phyloP scores from a whole-genome alignment of 768 basidiomycete species.

The Brasilioporus rufonigricans region DNA sequence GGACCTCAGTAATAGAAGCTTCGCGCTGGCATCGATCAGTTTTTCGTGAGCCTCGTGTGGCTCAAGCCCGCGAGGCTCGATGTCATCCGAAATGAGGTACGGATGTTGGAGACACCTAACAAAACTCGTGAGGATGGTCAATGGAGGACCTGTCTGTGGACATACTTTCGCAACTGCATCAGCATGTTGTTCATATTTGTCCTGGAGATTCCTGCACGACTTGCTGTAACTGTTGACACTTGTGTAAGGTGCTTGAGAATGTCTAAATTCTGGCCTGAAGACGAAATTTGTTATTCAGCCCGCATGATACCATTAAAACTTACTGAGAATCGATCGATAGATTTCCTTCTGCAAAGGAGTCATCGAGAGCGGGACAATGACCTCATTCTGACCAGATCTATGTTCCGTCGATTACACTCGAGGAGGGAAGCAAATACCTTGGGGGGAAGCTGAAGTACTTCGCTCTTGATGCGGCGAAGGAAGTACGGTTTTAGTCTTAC shows the following conservation, averaged over 20 bases:
- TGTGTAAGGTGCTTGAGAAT: conserved; percentile 60
- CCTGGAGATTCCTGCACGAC: conserved; percentile 37
- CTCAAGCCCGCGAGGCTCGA: conserved; percentile 68
- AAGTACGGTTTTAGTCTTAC: conserved; percentile 83
- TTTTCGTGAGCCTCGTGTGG: conserved; percentile 67
- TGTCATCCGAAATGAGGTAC: conserved; percentile 75
- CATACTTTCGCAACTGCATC: conserved; percentile 87
- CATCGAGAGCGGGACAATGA: conserved; percentile 90
- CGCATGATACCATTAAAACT: conserved; percentile 10
- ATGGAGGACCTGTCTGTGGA: conserved; percentile 2
- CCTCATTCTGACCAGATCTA: conserved; percentile 62
- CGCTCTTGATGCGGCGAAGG: conserved; percentile 88
- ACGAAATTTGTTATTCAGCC: conserved; percentile 7
- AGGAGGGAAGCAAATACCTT: conserved; percentile 52
- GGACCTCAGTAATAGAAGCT: conserved; percentile 72
- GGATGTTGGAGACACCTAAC: conserved; percentile 87
- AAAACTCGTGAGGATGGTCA: not conserved
- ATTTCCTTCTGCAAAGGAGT: conserved; percentile 82
- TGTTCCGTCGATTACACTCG: conserved; percentile 1
- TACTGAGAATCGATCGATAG: conserved; percentile 83
- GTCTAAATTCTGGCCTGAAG: conserved; percentile 66
- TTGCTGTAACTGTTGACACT: conserved; percentile 35
- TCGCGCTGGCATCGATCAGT: conserved; percentile 81
- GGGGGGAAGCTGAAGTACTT: conserved; percentile 87
- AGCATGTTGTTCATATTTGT: conserved; percentile 75